A percentile compares a stretch with the other conserved stretches of the same genome.
phyloP scores from a whole-genome alignment of 2,329 filamentous ascomycete species.

The Gaeumannomyces sp. region DNA sequence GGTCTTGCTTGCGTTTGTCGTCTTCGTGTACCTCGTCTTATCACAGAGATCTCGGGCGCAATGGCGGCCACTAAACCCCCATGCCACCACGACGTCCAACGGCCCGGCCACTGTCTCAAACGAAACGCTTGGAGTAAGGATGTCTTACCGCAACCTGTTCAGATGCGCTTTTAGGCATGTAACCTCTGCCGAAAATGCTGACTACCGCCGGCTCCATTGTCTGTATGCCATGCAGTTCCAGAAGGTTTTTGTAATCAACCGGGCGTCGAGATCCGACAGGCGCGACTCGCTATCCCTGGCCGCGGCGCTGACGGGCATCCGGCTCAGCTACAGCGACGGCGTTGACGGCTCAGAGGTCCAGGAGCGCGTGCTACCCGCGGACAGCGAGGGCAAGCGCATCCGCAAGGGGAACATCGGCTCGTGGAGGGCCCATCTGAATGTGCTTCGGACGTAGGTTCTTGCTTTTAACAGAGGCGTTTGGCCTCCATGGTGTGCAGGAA shows the following conservation, averaged over 20 bases:
- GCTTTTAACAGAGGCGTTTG: neutral
- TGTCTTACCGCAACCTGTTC: neutral
- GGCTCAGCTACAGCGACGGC: conserved; percentile 41
- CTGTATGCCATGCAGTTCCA: conserved; percentile 34
- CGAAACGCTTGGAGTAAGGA: neutral
- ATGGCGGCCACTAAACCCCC: neutral
- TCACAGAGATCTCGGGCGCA: neutral
- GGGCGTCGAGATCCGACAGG: conserved; percentile 43
- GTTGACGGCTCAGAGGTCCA: conserved; percentile 31
- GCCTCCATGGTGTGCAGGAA: neutral
- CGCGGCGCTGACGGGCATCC: conserved; percentile 37
- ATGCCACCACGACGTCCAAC: neutral
- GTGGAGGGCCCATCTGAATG: conserved; percentile 38
- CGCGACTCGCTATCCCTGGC: conserved; percentile 43
- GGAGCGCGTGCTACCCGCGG: conserved; percentile 29
- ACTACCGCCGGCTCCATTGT: too few species aligned
- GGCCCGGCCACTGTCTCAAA: neutral
- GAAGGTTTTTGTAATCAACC: conserved; percentile 45
- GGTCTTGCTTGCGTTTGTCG: neutral
- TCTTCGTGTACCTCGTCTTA: neutral
- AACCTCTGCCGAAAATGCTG: too few species aligned
- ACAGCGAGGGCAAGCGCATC: conserved; percentile 26
- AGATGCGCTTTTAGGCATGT: too few species aligned
- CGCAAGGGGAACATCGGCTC: conserved; percentile 26
- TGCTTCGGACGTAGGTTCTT: conserved; percentile 21